phyloP scores from a whole-genome alignment of 495 filamentous ascomycete genomes.

The Penicillium salamii region DNA sequence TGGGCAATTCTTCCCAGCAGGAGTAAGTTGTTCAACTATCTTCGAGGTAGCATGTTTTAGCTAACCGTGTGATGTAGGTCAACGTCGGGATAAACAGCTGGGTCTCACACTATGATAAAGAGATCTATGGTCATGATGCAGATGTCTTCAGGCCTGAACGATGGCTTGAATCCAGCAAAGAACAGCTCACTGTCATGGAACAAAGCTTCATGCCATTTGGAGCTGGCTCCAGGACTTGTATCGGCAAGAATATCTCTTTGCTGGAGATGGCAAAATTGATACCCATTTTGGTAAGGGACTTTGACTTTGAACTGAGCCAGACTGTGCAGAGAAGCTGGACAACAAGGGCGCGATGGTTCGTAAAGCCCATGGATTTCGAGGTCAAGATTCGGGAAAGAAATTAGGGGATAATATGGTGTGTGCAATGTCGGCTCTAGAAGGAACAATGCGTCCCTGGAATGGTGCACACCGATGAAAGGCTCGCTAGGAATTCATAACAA shows the following conservation, averaged over 20 bases:
- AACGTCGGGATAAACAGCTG: constrained; percentile 34
- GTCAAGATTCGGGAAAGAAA: neutral
- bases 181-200: constrained; percentile 9
- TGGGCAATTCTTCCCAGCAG: neutral
- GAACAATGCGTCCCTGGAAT: no score
- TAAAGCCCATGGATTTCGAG: neutral
- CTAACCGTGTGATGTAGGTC: neutral
- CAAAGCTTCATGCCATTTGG: constrained; percentile 25
- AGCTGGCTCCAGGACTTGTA: constrained; percentile 24
- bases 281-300: constrained; percentile 28
- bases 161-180: constrained; percentile 7
- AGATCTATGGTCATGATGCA: constrained; percentile 18
- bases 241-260: constrained; percentile 34
- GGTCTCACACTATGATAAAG: constrained; percentile 16
- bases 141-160: constrained; percentile 16
- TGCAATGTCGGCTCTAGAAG: no score
- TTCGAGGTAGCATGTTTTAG: neutral
- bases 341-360: neutral
- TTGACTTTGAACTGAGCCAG: constrained; percentile 10
- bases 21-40: neutral
- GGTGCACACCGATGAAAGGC: no score
- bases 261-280: constrained; percentile 30
- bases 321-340: neutral
- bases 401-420: no score
- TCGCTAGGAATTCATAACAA: no score